Base-by-base conservation (phyloP, 345 rosid genomes). In the Linum lewisii region DNA sequence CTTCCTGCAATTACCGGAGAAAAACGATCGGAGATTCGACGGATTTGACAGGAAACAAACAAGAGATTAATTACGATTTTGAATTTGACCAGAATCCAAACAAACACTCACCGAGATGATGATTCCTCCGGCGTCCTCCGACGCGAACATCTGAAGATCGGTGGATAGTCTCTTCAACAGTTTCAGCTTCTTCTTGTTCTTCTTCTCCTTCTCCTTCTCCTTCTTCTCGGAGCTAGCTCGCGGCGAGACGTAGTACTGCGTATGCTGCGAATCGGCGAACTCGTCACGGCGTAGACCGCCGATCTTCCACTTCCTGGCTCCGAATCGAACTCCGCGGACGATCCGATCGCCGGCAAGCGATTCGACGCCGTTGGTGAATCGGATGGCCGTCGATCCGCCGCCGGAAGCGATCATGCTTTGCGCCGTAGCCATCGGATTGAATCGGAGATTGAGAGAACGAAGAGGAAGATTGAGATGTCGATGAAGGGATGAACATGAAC, bases 111-210 rank as follows among this genome's bases (percentile, higher is more conserved):
- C 65, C 56, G 60, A 60, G 25, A 67, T 47, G 36, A 29, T 52
- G 52, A 23, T 52, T 37, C 54, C 59, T 13, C 47, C 37, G 20
- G 9, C 19, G 15, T 36, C 66, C 24, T 53, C 34, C 1, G 24
- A 44, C 11, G 47, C 32, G 19, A 64, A 53, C 20, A 42, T 22
- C 24, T 55, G 52, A 58, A 64, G 62, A 26, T 62, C 73, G 21
- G 51, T 26, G 9, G 67, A 61, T 45, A 69, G 62, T 62, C 73
- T 66, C 51, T 58, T 54, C 13, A 73, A 64, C 62, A 62, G 49
- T 54, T 65, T 65, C 56, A 57, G 21, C 44, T 65, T 65, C 63
- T 57, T 58, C 51, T 67, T 72, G 37, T 60, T 42, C 18, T 42
- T 52, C 11, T 47, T 45, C 52, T 68, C 64, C 8, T 52, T 68